Evolutionary conservation across 2,329 filamentous ascomycete genomes (phyloP).

Genomic region (Aureobasidium sp.): DNA sequence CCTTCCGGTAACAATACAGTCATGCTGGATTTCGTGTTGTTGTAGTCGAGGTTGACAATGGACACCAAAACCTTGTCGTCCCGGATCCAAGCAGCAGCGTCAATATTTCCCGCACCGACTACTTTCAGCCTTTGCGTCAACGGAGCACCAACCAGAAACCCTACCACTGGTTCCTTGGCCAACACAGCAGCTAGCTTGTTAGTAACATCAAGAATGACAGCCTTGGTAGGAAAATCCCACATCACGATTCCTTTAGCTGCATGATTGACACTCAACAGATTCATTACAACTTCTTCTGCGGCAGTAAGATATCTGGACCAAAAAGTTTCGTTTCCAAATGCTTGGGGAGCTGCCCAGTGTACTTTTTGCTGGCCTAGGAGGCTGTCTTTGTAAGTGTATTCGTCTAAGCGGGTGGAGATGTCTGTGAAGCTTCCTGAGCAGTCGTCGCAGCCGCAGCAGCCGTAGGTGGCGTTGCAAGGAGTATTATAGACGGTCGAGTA

Average conservation of each 20-base stretch:
- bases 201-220: constrained; percentile 30
- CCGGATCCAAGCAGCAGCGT: constrained; percentile 36
- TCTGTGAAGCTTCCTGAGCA: constrained; percentile 46
- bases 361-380: constrained; percentile 35
- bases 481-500: constrained; percentile 48
- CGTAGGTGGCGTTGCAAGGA: constrained; percentile 49
- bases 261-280: constrained; percentile 39
- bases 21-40: constrained; percentile 14
- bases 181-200: constrained; percentile 33
- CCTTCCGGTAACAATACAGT: constrained; percentile 17
- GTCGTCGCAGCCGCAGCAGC: constrained; percentile 56
- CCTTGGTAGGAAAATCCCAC: constrained; percentile 41
- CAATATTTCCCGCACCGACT: constrained; percentile 23
- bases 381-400: constrained; percentile 32
- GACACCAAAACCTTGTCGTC: constrained; percentile 31
- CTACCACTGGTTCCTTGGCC: constrained; percentile 24
- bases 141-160: constrained; percentile 29
- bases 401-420: constrained; percentile 39
- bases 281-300: constrained; percentile 40
- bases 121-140: constrained; percentile 21
- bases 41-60: constrained; percentile 32
- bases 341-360: constrained; percentile 43
- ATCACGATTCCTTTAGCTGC: constrained; percentile 41
- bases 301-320: constrained; percentile 40
- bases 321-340: constrained; percentile 40